Base-by-base conservation (phyloP, 2,329 filamentous ascomycete species). In the Penicillium sp. region DNA sequence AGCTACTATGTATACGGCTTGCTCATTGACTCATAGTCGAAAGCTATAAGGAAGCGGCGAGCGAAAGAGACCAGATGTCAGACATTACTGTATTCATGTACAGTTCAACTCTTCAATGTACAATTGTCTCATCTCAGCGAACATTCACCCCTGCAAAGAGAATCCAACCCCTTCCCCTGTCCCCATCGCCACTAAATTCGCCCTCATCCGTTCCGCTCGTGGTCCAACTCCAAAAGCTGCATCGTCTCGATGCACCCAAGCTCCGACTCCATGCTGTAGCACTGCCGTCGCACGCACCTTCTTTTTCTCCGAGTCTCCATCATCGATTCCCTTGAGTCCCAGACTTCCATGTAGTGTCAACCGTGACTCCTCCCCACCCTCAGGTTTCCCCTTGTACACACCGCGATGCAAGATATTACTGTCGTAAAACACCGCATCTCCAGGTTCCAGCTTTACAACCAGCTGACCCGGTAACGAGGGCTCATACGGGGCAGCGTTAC, bases 401-500 rank as follows among this genome's bases (percentile, higher is more conserved):
- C 67, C 66, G 4, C 68, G 60, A 37, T 70, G 68, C 38, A 93
- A 61, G 47, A 94, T 93, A 61, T 94, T 93, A 57, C 89, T 93
- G 62, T 94, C 80, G 59, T 94, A 94, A 55, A 94, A 94, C 28
- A 84, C 84, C 11, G 84, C 78, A 63, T 94, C 87, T 0, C 87
- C 87, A 0, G 85, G 74, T 45, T 75, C 67, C 44, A 93, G 68
- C 56, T 69, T 57, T 11, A 93, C 85, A 3, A 76, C 65, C 10
- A 81, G 56, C 68, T 88, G 80, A 0, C 69, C 77, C 0, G 80
- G 78, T 49, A 92, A 52, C 1, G 67, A 55, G 2, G 66, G 56
- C 50, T 81, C 82, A 52, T 78, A 84, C 0, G 82, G 80, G 13
- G 71, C 77, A 0, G 85, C 85, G 5, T 55, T 62, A 9, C 85